phyloP scores from a whole-genome alignment of 345 rosid species.

The Populus simonii region DNA sequence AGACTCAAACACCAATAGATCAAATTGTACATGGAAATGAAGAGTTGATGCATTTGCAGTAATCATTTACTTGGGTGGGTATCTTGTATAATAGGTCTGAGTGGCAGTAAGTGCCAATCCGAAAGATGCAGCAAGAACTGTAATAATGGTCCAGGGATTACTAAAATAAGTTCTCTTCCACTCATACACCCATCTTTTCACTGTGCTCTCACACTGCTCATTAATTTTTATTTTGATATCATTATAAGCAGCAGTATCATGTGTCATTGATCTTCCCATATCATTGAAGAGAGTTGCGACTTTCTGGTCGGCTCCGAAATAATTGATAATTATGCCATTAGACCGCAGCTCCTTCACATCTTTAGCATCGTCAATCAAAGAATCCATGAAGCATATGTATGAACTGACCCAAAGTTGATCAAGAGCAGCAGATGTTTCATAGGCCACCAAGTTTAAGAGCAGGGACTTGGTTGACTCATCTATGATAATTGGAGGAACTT shows the following conservation, averaged over 20 bases:
- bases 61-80: no score
- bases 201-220: background rate
- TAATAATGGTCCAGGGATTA: conserved; percentile 9
- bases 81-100: background rate
- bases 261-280: conserved; percentile 11
- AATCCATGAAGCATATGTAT: conserved; percentile 17
- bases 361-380: conserved; percentile 10
- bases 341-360: conserved; percentile 17
- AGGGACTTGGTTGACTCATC: conserved; percentile 19
- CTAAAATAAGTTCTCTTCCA: conserved; percentile 2
- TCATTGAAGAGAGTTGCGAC: conserved; percentile 14
- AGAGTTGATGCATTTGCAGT: no score
- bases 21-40: no score
- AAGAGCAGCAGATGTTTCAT: background rate
- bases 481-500: conserved; percentile 9
- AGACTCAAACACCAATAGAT: no score
- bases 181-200: background rate
- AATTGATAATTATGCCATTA: conserved; percentile 5
- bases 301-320: conserved; percentile 16
- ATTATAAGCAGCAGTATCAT: background rate
- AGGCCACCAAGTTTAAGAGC: conserved; percentile 8
- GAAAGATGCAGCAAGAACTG: background rate
- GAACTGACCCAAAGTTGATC: conserved; percentile 17
- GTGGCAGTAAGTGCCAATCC: background rate
- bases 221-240: background rate